Evolutionary conservation across 1,284 basidiomycete genomes (phyloP).

Genomic region (Fistulina hepatica): DNA sequence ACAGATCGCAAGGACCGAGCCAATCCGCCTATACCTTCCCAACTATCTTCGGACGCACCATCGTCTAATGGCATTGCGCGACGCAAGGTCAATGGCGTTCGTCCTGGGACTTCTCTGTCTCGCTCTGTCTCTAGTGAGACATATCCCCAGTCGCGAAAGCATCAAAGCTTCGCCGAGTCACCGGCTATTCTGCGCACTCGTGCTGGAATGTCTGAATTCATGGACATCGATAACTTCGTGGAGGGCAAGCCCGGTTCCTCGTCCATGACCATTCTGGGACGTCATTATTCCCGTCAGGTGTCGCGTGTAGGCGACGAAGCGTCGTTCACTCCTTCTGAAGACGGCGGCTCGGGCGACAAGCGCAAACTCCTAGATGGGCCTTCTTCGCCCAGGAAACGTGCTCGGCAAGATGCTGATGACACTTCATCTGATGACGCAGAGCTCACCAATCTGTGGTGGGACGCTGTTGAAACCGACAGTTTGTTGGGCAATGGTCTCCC

Average conservation of each 20-base stretch:
- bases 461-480: conserved; percentile 44
- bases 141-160: conserved; percentile 16
- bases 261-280: conserved; percentile 15
- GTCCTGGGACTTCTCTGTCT: conserved; percentile 18
- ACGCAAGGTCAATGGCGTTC: conserved; percentile 24
- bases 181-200: conserved; percentile 72
- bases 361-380: conserved; percentile 12
- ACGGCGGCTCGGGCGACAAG: too few relatives aligned
- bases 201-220: conserved; percentile 60
- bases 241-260: conserved; percentile 4
- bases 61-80: conserved; percentile 30
- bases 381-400: conserved; percentile 31
- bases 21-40: conserved; percentile 47
- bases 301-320: too few relatives aligned
- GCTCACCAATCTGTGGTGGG: conserved; percentile 61
- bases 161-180: neutral
- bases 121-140: too few relatives aligned
- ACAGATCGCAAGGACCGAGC: conserved; percentile 77
- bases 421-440: conserved; percentile 29
- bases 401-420: conserved; percentile 26
- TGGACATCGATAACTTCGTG: conserved; percentile 4
- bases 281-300: too few relatives aligned
- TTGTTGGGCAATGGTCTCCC: conserved; percentile 60
- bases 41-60: conserved; percentile 21
- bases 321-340: too few relatives aligned